Conservation (phyloP, 495 filamentous ascomycete genomes). For the Talaromyces nanjingensis region DNA sequence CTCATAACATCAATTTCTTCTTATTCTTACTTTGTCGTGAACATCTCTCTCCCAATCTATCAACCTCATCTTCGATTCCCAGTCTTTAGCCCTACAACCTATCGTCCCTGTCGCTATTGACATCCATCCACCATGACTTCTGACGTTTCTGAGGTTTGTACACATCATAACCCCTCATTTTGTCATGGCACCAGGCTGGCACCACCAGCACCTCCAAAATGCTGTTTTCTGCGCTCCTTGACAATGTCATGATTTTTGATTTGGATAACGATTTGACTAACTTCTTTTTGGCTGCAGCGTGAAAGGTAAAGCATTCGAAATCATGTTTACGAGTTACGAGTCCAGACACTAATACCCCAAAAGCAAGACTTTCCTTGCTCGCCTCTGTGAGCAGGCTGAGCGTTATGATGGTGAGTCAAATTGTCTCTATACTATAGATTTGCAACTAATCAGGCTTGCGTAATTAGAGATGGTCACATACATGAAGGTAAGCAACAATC, state of each 20-base stretch:
- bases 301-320: slow-evolving; percentile 58
- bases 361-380: slow-evolving; percentile 99
- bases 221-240: neutral
- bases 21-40: neutral
- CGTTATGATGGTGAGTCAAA: slow-evolving; percentile 86
- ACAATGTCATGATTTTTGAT: neutral
- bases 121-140: slow-evolving; percentile 34
- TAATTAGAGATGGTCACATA: slow-evolving; percentile 91
- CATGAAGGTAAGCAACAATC: slow-evolving; percentile 78
- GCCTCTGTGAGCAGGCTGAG: slow-evolving; percentile 99
- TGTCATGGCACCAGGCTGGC: neutral
- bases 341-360: neutral
- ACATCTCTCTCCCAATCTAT: neutral
- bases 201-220: neutral
- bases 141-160: slow-evolving; percentile 47
- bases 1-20: slow-evolving; percentile 16
- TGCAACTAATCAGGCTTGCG: slow-evolving; percentile 18
- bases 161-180: slow-evolving; percentile 30
- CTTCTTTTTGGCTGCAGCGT: slow-evolving; percentile 48
- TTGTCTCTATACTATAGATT: neutral
- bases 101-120: neutral
- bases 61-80: slow-evolving; percentile 3
- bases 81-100: neutral
- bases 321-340: neutral
- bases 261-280: neutral